A percentile compares a stretch with the other conserved stretches of the same genome.
Evolutionary conservation across 1,284 basidiomycete species (phyloP).

Genomic region (Apiotrichum mycotoxinovorans): DNA sequence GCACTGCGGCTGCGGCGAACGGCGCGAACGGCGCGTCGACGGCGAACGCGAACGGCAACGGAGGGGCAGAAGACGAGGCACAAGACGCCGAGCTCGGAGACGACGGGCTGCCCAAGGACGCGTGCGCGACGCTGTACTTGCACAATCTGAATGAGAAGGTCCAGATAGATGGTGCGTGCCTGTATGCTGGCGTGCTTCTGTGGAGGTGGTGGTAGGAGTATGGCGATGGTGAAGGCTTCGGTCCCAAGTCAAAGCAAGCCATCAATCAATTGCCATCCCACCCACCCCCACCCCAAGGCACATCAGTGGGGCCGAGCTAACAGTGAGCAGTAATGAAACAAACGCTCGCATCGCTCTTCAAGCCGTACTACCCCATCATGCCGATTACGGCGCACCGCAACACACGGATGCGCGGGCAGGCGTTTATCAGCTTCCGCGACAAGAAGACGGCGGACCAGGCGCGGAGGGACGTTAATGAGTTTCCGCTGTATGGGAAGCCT

Average conservation of each 20-base stretch:
- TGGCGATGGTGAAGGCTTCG: too few relatives aligned
- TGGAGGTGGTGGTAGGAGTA: neutral
- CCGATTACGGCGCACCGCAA: constrained; percentile 91
- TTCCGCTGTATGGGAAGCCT: constrained; percentile 93
- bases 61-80: constrained; percentile 3
- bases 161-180: constrained; percentile 66
- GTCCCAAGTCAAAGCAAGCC: too few relatives aligned
- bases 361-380: constrained; percentile 84
- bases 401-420: constrained; percentile 95
- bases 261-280: too few relatives aligned
- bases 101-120: constrained; percentile 46
- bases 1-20: neutral
- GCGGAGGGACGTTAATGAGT: constrained; percentile 84
- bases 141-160: constrained; percentile 98
- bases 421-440: constrained; percentile 87
- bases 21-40: too few relatives aligned
- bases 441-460: constrained; percentile 80
- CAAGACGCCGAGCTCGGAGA: constrained; percentile 25
- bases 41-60: neutral
- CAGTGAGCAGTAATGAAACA: constrained; percentile 72
- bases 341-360: constrained; percentile 83
- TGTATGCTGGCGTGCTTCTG: neutral
- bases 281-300: too few relatives aligned
- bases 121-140: constrained; percentile 86
- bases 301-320: neutral